Evolutionary conservation across 2,329 filamentous ascomycete genomes (phyloP).

Genomic region (Xylaria sp.): DNA sequence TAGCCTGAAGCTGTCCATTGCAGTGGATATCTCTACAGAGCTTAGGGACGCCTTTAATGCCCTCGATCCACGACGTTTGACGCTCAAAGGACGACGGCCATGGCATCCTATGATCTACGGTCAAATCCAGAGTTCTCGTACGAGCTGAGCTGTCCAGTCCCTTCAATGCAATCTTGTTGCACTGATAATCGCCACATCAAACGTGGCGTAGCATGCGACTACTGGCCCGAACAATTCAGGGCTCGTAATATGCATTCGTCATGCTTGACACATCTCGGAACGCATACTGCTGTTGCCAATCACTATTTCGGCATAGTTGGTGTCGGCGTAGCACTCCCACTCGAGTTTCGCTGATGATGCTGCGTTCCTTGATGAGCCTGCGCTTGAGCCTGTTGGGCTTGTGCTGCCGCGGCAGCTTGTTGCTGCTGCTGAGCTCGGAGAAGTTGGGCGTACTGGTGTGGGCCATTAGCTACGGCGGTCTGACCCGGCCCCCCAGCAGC

Average conservation of each 20-base stretch:
- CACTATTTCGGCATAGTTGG: slow-evolving; percentile 29
- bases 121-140: background rate
- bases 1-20: background rate
- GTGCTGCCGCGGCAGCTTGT: slow-evolving; percentile 41
- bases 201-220: too few species aligned
- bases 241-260: slow-evolving; percentile 18
- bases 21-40: background rate
- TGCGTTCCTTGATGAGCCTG: slow-evolving; percentile 32
- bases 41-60: background rate
- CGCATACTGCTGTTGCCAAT: background rate
- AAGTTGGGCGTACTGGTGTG: slow-evolving; percentile 63
- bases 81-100: background rate
- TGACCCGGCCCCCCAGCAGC: slow-evolving; percentile 55
- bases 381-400: slow-evolving; percentile 31
- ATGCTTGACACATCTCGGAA: slow-evolving; percentile 4
- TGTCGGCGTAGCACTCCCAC: slow-evolving; percentile 36
- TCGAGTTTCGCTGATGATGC: slow-evolving; percentile 36
- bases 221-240: background rate
- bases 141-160: too few species aligned
- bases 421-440: slow-evolving; percentile 60
- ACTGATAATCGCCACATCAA: too few species aligned
- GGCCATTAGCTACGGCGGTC: slow-evolving; percentile 53
- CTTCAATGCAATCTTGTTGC: too few species aligned
- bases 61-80: background rate
- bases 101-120: background rate